These are phyloP conservation scores for Fomitopsis palustris DNA, from an alignment of 1,284 basidiomycete genomes.

Conservation along the genomic window DNA sequence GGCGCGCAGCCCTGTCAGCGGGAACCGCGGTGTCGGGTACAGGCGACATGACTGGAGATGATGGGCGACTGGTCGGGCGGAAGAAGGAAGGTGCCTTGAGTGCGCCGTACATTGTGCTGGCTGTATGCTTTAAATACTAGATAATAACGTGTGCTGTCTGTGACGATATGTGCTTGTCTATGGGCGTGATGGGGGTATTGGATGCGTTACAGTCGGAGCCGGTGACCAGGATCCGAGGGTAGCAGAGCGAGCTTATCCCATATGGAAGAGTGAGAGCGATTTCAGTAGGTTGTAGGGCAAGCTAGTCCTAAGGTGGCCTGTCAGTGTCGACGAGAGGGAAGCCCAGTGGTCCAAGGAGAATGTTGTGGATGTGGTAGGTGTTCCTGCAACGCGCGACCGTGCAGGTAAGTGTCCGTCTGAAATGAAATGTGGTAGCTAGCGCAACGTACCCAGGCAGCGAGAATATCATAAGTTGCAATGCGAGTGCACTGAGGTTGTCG, in stretches of 20 bases:
- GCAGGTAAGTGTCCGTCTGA: slow-evolving; percentile 7
- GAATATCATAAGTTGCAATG: slow-evolving; percentile 23
- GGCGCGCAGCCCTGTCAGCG: slow-evolving; percentile 43
- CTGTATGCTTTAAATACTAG: slow-evolving; percentile 10
- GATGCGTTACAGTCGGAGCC: slow-evolving; percentile 25
- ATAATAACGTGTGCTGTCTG: slow-evolving; percentile 11
- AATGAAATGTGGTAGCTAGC: not conserved
- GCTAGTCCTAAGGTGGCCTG: slow-evolving; percentile 65
- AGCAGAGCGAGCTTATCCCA: slow-evolving; percentile 58
- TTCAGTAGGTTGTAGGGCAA: slow-evolving; percentile 5
- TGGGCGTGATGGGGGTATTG: slow-evolving; percentile 4
- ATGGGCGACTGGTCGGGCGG: slow-evolving; percentile 57
- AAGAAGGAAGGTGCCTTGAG: slow-evolving; percentile 67
- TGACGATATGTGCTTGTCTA: not conserved
- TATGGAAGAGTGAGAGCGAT: slow-evolving; percentile 28
- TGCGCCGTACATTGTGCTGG: slow-evolving; percentile 49
- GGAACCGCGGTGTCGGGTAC: slow-evolving; percentile 37
- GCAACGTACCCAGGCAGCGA: slow-evolving; percentile 21
- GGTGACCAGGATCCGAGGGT: slow-evolving; percentile 35
- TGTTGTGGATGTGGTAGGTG: slow-evolving; percentile 48
- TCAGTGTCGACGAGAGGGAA: slow-evolving; percentile 63
- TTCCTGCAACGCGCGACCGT: slow-evolving; percentile 24
- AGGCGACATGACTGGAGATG: slow-evolving; percentile 47
- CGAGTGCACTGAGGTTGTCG: slow-evolving; percentile 9
- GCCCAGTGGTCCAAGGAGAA: slow-evolving; percentile 62